Conservation (phyloP, 2,329 filamentous ascomycete genomes). For the Triangularia verruculosa region DNA sequence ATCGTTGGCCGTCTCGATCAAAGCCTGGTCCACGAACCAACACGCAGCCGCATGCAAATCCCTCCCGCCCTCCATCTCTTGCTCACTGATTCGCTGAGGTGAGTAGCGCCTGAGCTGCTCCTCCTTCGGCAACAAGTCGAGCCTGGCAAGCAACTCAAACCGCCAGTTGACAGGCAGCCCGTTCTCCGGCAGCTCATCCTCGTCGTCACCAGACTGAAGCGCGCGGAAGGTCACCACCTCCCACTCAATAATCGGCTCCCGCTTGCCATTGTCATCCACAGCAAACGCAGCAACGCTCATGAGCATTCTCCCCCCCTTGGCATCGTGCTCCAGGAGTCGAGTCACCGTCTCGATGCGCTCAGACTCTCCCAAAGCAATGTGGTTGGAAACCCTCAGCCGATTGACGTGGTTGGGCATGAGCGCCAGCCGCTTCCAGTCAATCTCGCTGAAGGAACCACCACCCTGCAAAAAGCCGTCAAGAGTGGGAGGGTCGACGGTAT, state of each 20-base stretch:
- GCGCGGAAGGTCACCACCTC: background rate
- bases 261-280: background rate
- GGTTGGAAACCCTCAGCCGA: constrained; percentile 32
- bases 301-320: background rate
- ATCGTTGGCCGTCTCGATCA: background rate
- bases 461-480: background rate
- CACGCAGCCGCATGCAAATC: background rate
- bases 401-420: constrained; percentile 33
- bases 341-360: background rate
- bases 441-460: background rate
- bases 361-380: constrained; percentile 15
- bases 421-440: constrained; percentile 26
- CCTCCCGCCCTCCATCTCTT: background rate
- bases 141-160: constrained; percentile 10
- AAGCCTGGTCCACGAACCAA: background rate
- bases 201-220: background rate
- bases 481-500: background rate
- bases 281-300: background rate
- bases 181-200: background rate
- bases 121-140: background rate
- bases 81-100: background rate
- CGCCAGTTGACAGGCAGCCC: background rate
- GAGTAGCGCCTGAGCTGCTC: background rate
- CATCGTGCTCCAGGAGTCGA: background rate
- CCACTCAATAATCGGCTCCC: background rate